phyloP scores from a whole-genome alignment of 768 basidiomycete genomes.

The Boletus rubroflammeus region DNA sequence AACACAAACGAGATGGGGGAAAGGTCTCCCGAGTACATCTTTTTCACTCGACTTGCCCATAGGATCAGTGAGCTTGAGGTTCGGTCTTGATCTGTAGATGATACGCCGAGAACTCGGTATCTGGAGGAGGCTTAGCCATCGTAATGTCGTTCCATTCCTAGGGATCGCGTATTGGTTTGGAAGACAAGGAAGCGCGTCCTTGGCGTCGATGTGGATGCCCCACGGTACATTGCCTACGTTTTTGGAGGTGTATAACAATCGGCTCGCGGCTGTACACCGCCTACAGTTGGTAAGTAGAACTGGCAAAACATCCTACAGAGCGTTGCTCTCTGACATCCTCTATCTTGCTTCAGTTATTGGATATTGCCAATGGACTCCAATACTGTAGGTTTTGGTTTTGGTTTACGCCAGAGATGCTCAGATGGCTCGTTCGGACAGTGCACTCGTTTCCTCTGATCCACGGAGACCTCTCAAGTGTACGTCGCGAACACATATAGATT shows the following conservation, averaged over 20 bases:
- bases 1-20: not conserved
- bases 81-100: not conserved
- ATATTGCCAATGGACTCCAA: conserved; percentile 8
- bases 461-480: conserved; percentile 5
- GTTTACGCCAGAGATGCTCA: not conserved
- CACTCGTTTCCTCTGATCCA: conserved; percentile 12
- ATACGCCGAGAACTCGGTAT: conserved; percentile 7
- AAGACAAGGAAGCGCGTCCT: not conserved
- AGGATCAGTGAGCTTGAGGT: not conserved
- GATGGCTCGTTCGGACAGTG: not conserved
- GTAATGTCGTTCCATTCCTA: conserved; percentile 2
- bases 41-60: too few species aligned
- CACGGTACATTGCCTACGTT: conserved; percentile 3
- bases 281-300: conserved; percentile 5
- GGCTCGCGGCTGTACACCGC: not conserved
- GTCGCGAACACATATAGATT: not conserved
- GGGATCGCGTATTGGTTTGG: conserved; percentile 4
- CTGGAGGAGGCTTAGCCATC: conserved; percentile 2
- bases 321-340: not conserved
- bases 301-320: too few species aligned
- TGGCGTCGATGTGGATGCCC: conserved; percentile 11
- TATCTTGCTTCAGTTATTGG: not conserved
- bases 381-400: not conserved
- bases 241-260: not conserved
- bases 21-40: conserved; percentile 4